These are phyloP conservation scores for Clavispora fructus DNA, from an alignment of 805 yeast species.

Conservation along the genomic window DNA sequence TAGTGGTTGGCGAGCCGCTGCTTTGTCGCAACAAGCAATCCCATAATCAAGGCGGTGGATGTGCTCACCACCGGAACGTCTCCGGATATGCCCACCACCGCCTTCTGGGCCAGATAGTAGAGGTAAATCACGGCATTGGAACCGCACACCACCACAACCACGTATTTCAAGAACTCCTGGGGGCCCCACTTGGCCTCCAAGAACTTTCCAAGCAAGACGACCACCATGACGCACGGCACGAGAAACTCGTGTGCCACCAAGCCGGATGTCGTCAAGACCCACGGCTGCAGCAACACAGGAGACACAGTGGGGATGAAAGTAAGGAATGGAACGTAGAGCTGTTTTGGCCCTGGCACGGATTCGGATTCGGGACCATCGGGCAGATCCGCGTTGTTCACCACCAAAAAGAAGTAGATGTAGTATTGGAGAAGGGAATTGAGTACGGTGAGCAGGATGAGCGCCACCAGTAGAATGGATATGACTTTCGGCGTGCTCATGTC, in stretches of 20 bases:
- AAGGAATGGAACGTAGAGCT: constrained; percentile 44
- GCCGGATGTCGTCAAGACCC: constrained; percentile 46
- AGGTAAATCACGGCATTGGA: constrained; percentile 33
- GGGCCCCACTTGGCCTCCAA: constrained; percentile 65
- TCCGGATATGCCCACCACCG: constrained; percentile 10
- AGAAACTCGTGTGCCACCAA: constrained; percentile 44
- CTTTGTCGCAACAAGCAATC: constrained; percentile 58
- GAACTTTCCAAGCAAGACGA: constrained; percentile 55
- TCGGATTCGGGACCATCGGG: constrained; percentile 28
- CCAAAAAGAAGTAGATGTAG: constrained; percentile 33
- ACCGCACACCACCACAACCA: constrained; percentile 29
- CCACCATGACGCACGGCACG: constrained; percentile 28
- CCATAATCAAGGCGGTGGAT: constrained; percentile 50
- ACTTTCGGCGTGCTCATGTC: constrained; percentile 30
- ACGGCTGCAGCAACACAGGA: constrained; percentile 37
- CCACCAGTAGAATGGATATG: constrained; percentile 30
- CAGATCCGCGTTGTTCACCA: constrained; percentile 24
- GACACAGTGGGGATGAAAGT: constrained; percentile 44
- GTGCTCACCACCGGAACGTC: constrained; percentile 48
- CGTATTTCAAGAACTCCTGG: constrained; percentile 45
- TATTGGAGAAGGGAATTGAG: constrained; percentile 32
- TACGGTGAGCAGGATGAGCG: constrained; percentile 24
- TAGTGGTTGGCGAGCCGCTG: constrained; percentile 63
- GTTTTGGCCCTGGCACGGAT: constrained; percentile 40
- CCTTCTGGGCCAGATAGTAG: constrained; percentile 16